Base-by-base conservation (phyloP, 441 rosid genomes). In the Arabidopsis hybrid region DNA sequence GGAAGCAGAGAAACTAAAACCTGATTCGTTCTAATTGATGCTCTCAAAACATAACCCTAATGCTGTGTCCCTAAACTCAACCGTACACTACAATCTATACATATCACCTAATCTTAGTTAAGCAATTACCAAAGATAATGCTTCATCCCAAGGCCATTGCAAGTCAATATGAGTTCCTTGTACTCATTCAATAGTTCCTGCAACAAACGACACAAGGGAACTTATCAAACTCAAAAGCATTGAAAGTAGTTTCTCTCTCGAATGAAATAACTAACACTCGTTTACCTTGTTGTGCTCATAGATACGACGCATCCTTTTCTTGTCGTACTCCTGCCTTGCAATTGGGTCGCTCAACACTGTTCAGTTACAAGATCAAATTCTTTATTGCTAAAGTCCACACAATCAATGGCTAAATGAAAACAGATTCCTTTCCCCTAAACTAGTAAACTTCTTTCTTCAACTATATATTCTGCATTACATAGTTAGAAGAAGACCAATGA, bases 71-170 rank as follows among this genome's bases (percentile, higher is more conserved):
- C 32, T 31, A 31, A 31, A 31, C 4, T 7, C 18, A 34, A 65
- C 58, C 58, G 26, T 21, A 21, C 26, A 21, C 18, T 26, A 57
- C 56, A 68, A 43, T 26, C 36, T 32, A 65, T 70, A 76, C 61
- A 18, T 71, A 64, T 21, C 43, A 65, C 52, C 63, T 59, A 71
- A 65, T 39, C 47, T 36, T 53, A 65, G 52, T 18, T n/a, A 39
- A 39, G 65, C 69, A 71, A 8, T 78, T 34, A 93, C 92, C 87
- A 86, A 52, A 90, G 89, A 21, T 91, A 90, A 32, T 86, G 86
- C 83, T 69, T 85, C 83, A 92, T 86, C 72, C 97, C 99, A 55
- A 92, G 91, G 72, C 99, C 99, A 60, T 88, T 94, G 80, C 99
- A 92, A 77, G 97, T 94, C 47, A 94, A 75, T 81, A 94, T 90